phyloP scores from a whole-genome alignment of 306 rosid genomes.

The Quercus cerris region DNA sequence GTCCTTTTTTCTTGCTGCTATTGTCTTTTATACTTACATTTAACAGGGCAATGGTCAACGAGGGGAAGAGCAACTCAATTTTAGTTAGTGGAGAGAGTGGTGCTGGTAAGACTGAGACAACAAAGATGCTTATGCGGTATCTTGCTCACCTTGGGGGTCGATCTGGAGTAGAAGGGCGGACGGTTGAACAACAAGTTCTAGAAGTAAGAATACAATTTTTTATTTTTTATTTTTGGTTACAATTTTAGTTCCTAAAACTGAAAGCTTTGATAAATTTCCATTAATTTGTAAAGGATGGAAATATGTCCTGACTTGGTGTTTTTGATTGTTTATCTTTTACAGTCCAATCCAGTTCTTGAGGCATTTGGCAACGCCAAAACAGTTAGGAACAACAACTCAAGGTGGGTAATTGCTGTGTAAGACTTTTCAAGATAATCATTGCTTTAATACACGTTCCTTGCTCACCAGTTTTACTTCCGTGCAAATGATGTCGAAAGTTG shows the following conservation, averaged over 20 bases:
- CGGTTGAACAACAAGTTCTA: conserved; percentile 99
- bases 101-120: conserved; percentile 99
- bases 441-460: not conserved
- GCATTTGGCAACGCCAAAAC: conserved; percentile 99
- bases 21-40: conserved; percentile 19
- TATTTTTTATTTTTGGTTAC: conserved; percentile 6
- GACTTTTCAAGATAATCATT: conserved; percentile 18
- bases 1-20: conserved; percentile 6
- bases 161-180: conserved; percentile 98
- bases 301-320: conserved; percentile 31
- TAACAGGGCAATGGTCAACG: conserved; percentile 91
- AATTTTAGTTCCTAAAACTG: conserved; percentile 18
- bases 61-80: conserved; percentile 99
- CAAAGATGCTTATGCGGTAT: conserved; percentile 99
- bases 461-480: not conserved
- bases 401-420: conserved; percentile 51
- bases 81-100: conserved; percentile 99
- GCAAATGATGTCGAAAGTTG: not conserved
- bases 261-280: conserved; percentile 1
- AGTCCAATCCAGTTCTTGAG: conserved; percentile 99
- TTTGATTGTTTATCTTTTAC: conserved; percentile 36
- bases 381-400: conserved; percentile 95
- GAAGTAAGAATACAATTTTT: conserved; percentile 58
- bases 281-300: not conserved
- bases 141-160: conserved; percentile 99